Conservation (phyloP, 176 grass and related monocot genomes). For the Guadua angustifolia region DNA sequence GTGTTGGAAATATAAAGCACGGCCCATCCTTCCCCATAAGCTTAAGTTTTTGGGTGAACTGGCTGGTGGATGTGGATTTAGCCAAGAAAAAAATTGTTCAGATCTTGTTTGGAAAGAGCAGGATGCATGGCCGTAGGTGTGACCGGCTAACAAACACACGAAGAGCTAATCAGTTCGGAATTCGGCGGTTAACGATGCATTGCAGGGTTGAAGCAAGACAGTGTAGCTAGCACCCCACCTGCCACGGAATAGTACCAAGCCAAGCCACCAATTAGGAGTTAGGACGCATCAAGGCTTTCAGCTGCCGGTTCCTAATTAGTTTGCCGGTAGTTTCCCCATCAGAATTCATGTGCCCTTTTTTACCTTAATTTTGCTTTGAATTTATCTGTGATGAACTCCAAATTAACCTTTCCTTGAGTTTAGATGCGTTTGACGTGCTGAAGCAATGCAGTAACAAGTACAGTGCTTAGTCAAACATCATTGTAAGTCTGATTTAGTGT, state of each 20-base stretch:
- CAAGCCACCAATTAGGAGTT: slow-evolving; percentile 14
- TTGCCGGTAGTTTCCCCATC: slow-evolving; percentile 2
- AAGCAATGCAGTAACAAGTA: neutral
- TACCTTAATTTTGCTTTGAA: neutral
- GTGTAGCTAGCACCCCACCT: neutral
- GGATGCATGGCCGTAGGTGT: neutral
- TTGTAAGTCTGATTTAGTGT: neutral
- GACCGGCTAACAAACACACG: neutral
- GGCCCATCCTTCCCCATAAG: no score
- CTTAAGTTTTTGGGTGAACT: no score
- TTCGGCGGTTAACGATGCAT: neutral
- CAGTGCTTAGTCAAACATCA: neutral
- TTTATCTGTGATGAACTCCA: neutral
- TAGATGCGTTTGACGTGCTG: neutral
- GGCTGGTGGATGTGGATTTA: neutral
- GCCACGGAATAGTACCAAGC: neutral
- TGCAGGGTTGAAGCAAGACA: neutral
- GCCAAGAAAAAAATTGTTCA: neutral
- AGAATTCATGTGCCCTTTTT: neutral
- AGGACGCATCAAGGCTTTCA: neutral
- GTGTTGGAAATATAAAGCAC: no score
- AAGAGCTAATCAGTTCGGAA: neutral
- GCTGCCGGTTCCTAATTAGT: slow-evolving; percentile 13
- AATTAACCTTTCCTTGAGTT: neutral
- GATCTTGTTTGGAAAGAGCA: slow-evolving; percentile 10